Conservation (phyloP, 192 early-diverging fungal species). For the Chytriomyces confervae region DNA sequence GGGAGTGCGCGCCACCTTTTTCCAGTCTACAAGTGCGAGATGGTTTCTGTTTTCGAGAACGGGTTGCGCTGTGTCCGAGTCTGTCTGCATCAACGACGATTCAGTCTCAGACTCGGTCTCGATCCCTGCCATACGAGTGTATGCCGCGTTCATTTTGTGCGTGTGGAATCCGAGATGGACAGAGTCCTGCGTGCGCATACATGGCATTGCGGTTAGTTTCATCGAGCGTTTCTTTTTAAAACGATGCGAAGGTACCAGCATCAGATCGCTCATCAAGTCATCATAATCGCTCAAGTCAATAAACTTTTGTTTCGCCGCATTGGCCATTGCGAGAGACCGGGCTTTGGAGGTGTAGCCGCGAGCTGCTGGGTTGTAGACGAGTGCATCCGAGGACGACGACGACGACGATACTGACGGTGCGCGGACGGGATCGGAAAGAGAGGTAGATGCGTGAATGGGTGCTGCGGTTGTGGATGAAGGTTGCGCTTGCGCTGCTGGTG, state of each 20-base stretch:
- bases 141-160: slow-evolving; percentile 57
- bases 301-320: slow-evolving; percentile 29
- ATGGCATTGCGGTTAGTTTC: too few species aligned
- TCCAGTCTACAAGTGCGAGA: slow-evolving; percentile 8
- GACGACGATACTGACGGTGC: too few species aligned
- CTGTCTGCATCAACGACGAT: too few species aligned
- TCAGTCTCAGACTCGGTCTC: not conserved
- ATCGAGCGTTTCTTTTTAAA: not conserved
- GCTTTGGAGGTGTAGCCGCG: not conserved
- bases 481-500: too few species aligned
- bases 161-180: slow-evolving; percentile 53
- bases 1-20: not conserved
- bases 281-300: slow-evolving; percentile 54
- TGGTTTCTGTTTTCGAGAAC: not conserved
- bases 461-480: too few species aligned
- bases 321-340: not conserved
- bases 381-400: not conserved
- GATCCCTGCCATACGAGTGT: slow-evolving; percentile 19
- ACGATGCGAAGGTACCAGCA: slow-evolving; percentile 26
- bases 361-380: not conserved
- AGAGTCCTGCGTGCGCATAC: slow-evolving; percentile 32
- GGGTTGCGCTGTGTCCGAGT: too few species aligned
- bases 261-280: slow-evolving; percentile 49
- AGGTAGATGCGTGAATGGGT: too few species aligned
- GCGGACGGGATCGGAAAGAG: too few species aligned